phyloP scores from a whole-genome alignment of 2,329 filamentous ascomycete species.

The Calonectria pseudoreteaudii region DNA sequence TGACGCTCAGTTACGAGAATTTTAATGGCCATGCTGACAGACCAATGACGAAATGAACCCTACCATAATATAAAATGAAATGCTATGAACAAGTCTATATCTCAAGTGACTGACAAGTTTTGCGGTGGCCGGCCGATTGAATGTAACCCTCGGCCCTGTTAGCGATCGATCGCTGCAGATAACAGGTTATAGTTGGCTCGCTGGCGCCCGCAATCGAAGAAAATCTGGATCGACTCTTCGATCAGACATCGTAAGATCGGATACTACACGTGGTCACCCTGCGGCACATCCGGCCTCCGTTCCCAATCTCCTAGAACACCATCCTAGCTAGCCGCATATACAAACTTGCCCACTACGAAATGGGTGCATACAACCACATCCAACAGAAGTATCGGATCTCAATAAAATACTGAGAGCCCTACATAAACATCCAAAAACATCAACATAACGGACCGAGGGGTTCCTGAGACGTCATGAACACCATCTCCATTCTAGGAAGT shows the following conservation, averaged over 20 bases:
- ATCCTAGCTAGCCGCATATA: neutral
- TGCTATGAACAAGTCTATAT: neutral
- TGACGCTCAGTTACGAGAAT: neutral
- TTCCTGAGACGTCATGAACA: too few species aligned
- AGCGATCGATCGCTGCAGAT: neutral
- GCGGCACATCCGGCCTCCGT: neutral
- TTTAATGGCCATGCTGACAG: too few species aligned
- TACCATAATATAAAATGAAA: too few species aligned
- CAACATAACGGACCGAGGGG: too few species aligned
- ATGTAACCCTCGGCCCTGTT: neutral
- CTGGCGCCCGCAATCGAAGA: neutral
- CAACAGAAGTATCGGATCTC: slow-evolving; percentile 12
- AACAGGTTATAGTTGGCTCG: neutral
- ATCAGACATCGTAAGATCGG: too few species aligned
- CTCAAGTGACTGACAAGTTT: neutral
- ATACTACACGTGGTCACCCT: too few species aligned
- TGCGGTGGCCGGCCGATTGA: neutral
- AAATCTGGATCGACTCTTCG: neutral
- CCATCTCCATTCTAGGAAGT: too few species aligned
- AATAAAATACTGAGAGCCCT: too few species aligned
- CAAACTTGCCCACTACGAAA: neutral
- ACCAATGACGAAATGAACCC: too few species aligned
- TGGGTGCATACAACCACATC: neutral
- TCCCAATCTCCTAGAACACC: neutral
- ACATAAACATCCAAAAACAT: too few species aligned